A percentile compares a stretch with the other conserved stretches of the same genome.
Conservation (phyloP, 768 basidiomycete genomes). For the Butyriboletus loyo region DNA sequence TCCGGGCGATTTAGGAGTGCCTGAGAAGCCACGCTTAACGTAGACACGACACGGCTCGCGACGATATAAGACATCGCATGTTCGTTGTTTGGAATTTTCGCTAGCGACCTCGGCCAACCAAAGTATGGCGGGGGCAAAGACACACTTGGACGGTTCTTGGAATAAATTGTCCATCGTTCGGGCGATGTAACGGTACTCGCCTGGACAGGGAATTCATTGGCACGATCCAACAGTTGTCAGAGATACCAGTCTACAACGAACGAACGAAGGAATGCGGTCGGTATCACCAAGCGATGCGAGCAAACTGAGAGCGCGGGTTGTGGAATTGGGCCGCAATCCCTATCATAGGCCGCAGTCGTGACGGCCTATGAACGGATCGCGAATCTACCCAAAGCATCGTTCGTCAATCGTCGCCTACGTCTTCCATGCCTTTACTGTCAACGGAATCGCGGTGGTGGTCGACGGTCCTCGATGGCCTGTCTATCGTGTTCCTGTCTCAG, state of each 20-base stretch:
- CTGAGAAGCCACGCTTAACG: conserved; percentile 2
- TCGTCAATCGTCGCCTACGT: not conserved
- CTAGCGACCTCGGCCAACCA: conserved; percentile 1
- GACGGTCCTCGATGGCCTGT: not conserved
- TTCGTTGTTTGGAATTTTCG: conserved; percentile 3
- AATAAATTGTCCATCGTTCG: conserved; percentile 5
- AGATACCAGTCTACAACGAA: conserved; percentile 1
- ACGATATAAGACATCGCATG: not conserved
- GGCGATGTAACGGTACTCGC: conserved; percentile 3
- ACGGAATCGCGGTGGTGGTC: not conserved
- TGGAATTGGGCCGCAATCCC: not conserved
- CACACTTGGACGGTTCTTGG: conserved; percentile 3
- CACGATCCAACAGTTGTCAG: not conserved
- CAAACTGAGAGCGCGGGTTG: not conserved
- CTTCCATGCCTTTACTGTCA: conserved; percentile 1
- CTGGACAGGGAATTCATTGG: conserved; percentile 1
- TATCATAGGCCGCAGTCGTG: not conserved
- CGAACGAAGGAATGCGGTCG: too few relatives aligned
- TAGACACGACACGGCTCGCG: not conserved
- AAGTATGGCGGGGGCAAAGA: not conserved
- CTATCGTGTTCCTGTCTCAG: not conserved
- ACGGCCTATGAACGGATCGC: too few relatives aligned
- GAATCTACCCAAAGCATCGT: not conserved
- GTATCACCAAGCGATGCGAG: not conserved
- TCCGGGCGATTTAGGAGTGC: not conserved